Evolutionary conservation across 1,284 basidiomycete genomes (phyloP), one percentile per base, ranked within the genome.

Genomic region (Rhodotorula mucilaginosa): DNA sequence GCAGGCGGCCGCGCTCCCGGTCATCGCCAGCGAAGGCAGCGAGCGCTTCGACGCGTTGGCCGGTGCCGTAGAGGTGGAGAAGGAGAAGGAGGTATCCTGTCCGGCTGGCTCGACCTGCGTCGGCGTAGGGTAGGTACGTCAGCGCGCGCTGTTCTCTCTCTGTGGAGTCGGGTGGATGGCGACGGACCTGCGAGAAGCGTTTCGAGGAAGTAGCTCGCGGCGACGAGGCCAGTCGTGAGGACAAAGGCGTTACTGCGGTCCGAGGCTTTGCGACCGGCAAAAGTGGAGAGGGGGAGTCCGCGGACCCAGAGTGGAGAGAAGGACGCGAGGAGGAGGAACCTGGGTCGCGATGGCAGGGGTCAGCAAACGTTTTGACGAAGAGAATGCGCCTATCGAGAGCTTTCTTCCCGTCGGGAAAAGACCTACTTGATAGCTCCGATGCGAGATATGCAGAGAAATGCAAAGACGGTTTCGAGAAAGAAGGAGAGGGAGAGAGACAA

Each of bases 241-340:
- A 76, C 71, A n/a, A 76, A 69, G 8, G 77, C 70, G 51, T 76
- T 74, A 52, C 58, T 68, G 44, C 67, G 68, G 5, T 73, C 74
- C 47, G 67, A 61, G 3, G 70, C 70, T 56, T 67, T 72, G 4
- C 70, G 69, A n/a, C 70, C 69, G 48, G 66, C 65, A 1, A 66
- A 48, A 8, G 59, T 66, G 58, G 71, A 26, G 29, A 74, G 66
- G 0, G 75, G 75, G 6, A 71, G 39, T 3, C 73, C 75, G 12
- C 75, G 73, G 23, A 71, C 56, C 75, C 75, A 76, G 0, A 76
- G 44, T 5, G 73, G 48, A 0, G 66, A 62, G 31, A 74, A 75
- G 16, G 75, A 66, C 16, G 75, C 58, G 34, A 76, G 70, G 57
- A 75, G 58, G 44, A 73, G 48, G 62, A 74, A 73, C 3, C 75